Evolutionary conservation across 2,329 filamentous ascomycete genomes (phyloP).

Genomic region (Phaeosphaeriaceae sp.): DNA sequence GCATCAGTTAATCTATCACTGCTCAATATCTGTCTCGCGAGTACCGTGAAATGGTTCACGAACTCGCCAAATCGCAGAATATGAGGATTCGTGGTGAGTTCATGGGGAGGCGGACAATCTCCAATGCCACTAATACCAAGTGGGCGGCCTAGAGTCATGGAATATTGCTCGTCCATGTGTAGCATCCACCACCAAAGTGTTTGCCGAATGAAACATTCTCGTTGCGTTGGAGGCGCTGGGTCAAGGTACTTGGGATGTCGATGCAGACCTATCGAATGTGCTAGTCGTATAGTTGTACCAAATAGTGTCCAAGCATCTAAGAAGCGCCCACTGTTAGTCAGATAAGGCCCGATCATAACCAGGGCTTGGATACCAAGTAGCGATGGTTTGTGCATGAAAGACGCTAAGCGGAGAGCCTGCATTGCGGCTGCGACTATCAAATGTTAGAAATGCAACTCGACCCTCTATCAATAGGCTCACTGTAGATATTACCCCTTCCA

Average conservation of each 20-base stretch:
- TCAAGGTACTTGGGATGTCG: constrained; percentile 56
- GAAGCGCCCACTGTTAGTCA: constrained; percentile 58
- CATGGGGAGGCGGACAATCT: constrained; percentile 56
- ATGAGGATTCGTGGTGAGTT: constrained; percentile 53
- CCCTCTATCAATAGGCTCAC: constrained; percentile 41
- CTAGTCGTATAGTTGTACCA: constrained; percentile 56
- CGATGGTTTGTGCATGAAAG: constrained; percentile 57
- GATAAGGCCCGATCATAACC: constrained; percentile 57
- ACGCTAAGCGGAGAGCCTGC: constrained; percentile 57
- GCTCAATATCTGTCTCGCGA: constrained; percentile 56
- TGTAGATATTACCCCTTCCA: constrained; percentile 52
- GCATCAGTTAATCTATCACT: constrained; percentile 50
- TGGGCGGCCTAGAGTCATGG: constrained; percentile 57
- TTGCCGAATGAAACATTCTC: constrained; percentile 52
- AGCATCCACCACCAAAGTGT: constrained; percentile 61
- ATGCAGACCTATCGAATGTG: constrained; percentile 58
- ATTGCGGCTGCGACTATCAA: constrained; percentile 55
- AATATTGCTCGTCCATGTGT: constrained; percentile 60
- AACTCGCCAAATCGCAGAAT: constrained; percentile 55
- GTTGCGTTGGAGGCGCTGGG: constrained; percentile 48
- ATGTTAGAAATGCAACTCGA: constrained; percentile 1
- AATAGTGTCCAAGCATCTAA: constrained; percentile 59
- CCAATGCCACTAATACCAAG: constrained; percentile 58
- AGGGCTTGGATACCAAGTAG: constrained; percentile 55
- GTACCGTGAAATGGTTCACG: constrained; percentile 55